Conservation (phyloP, 2,329 filamentous ascomycete genomes). For the Aspergillus intermedius region DNA sequence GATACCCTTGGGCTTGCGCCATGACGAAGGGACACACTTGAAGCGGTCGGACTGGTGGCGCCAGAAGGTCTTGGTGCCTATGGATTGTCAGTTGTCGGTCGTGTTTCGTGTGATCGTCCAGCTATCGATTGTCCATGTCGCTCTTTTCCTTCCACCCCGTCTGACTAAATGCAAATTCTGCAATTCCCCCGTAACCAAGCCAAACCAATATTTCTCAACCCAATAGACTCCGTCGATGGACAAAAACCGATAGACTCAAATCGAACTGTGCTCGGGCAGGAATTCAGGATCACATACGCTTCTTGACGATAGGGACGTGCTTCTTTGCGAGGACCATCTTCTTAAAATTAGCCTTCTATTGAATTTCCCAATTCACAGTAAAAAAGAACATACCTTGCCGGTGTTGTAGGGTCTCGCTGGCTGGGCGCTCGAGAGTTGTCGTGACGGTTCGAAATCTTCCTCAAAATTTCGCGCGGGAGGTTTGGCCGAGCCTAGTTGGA, state of each 20-base stretch:
- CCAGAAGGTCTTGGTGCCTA: conserved; percentile 89
- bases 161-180: conserved; percentile 6
- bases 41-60: conserved; percentile 97
- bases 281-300: conserved; percentile 65
- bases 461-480: conserved; percentile 35
- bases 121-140: not conserved
- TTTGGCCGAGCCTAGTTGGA: conserved; percentile 20
- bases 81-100: conserved; percentile 29
- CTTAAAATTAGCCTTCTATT: conserved; percentile 7
- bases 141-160: conserved; percentile 4
- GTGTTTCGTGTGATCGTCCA: conserved; percentile 32
- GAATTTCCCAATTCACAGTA: not conserved
- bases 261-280: not conserved
- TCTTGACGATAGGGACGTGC: conserved; percentile 99
- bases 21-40: conserved; percentile 82
- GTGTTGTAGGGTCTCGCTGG: conserved; percentile 36
- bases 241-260: not conserved
- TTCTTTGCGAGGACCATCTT: conserved; percentile 98
- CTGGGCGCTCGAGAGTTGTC: conserved; percentile 38
- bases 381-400: conserved; percentile 36
- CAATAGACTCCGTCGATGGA: too few species aligned
- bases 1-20: conserved; percentile 99
- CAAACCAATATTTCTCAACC: too few species aligned
- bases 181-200: too few species aligned
- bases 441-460: conserved; percentile 33